Evolutionary conservation across 305 asterid species (phyloP).

Genomic region (Fraxinus albicans): DNA sequence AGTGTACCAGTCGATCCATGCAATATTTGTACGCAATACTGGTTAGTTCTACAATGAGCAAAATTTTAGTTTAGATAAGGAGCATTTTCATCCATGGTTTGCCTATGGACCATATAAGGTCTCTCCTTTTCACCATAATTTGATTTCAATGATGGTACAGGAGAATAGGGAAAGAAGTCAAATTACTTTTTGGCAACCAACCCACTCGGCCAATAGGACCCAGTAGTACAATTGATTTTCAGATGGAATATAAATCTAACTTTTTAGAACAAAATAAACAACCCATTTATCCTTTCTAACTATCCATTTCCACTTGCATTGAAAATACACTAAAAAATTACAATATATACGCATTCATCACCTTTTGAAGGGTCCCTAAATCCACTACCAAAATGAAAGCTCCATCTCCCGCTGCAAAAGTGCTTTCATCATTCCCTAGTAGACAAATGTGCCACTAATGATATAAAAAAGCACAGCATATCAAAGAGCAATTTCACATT

Average conservation of each 20-base stretch:
- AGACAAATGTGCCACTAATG: slow-evolving; percentile 51
- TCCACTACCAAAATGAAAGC: slow-evolving; percentile 46
- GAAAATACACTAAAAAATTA: slow-evolving; percentile 34
- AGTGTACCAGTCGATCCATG: background rate
- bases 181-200: slow-evolving; percentile 40
- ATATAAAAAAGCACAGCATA: slow-evolving; percentile 37
- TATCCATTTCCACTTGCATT: slow-evolving; percentile 33
- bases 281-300: slow-evolving; percentile 38
- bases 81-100: background rate
- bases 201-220: slow-evolving; percentile 22
- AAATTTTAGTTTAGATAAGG: background rate
- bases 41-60: background rate
- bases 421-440: slow-evolving; percentile 59
- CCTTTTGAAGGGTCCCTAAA: slow-evolving; percentile 47
- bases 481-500: slow-evolving; percentile 44
- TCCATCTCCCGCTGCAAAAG: slow-evolving; percentile 40
- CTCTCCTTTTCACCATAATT: slow-evolving; percentile 23
- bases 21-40: background rate
- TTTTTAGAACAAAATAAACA: slow-evolving; percentile 29
- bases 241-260: slow-evolving; percentile 36
- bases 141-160: slow-evolving; percentile 33
- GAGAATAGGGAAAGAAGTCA: slow-evolving; percentile 34
- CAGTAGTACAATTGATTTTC: slow-evolving; percentile 27
- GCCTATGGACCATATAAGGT: background rate
- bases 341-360: slow-evolving; percentile 28